phyloP scores from a whole-genome alignment of 768 basidiomycete species.

The Porphyrellus cyaneotinctus region DNA sequence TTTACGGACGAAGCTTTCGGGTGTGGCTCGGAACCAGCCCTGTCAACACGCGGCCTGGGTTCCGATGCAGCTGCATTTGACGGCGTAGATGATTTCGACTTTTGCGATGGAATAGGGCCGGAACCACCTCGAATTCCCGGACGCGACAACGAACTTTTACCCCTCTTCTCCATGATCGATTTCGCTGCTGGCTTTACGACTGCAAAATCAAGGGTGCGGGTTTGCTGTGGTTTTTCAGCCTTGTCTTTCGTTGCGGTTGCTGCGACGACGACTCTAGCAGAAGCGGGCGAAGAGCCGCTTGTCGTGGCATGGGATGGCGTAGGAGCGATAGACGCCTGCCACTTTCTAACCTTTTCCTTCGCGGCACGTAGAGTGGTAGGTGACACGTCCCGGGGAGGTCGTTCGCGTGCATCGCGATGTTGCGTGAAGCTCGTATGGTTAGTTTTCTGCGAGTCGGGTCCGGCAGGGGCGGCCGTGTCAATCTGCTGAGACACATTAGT shows the following conservation, averaged over 20 bases:
- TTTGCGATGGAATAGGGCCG: constrained; percentile 8
- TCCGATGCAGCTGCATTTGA: background rate
- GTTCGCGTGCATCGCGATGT: constrained; percentile 3
- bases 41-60: background rate
- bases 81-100: constrained; percentile 13
- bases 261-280: constrained; percentile 1
- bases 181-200: constrained; percentile 39
- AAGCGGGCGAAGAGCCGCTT: background rate
- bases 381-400: constrained; percentile 16
- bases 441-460: constrained; percentile 6
- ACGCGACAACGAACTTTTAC: constrained; percentile 5
- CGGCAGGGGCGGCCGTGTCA: background rate
- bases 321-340: constrained; percentile 31
- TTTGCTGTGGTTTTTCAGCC: constrained; percentile 13
- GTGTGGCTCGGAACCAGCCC: background rate
- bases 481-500: constrained; percentile 11
- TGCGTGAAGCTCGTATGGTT: background rate
- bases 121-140: constrained; percentile 3
- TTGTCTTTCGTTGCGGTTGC: constrained; percentile 15
- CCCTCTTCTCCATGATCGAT: constrained; percentile 22
- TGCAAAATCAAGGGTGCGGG: constrained; percentile 37
- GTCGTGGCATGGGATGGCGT: constrained; percentile 13
- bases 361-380: constrained; percentile 27
- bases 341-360: constrained; percentile 34
- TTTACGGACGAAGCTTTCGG: constrained; percentile 1